These are phyloP conservation scores for Stereum hirsutum DNA, from an alignment of 1,284 basidiomycete genomes.

Conservation along the genomic window DNA sequence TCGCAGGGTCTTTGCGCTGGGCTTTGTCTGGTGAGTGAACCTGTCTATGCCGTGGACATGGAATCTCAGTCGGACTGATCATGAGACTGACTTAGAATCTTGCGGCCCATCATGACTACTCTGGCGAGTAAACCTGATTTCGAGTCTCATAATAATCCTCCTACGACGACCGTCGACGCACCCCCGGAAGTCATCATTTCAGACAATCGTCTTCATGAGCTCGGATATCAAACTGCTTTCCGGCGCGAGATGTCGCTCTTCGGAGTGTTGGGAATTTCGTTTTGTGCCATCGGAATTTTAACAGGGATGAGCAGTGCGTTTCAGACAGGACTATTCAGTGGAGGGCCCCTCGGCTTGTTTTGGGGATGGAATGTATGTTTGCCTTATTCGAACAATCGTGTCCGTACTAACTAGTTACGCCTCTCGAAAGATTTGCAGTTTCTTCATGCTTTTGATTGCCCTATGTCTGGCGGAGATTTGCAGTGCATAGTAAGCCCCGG, in stretches of 20 bases:
- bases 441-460: constrained; percentile 53
- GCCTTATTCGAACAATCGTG: background rate
- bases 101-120: too few species aligned
- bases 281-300: constrained; percentile 51
- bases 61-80: too few species aligned
- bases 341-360: constrained; percentile 49
- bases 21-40: too few species aligned
- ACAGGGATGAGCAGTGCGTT: constrained; percentile 43
- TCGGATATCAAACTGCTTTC: constrained; percentile 48
- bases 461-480: constrained; percentile 51
- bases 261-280: constrained; percentile 52
- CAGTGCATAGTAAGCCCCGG: constrained; percentile 40
- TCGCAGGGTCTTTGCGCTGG: too few species aligned
- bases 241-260: constrained; percentile 50
- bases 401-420: background rate
- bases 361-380: constrained; percentile 56
- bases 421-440: constrained; percentile 36
- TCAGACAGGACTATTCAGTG: constrained; percentile 50
- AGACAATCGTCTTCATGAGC: constrained; percentile 38
- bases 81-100: too few species aligned
- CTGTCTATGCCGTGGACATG: too few species aligned
- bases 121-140: too few species aligned
- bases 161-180: too few species aligned
- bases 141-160: too few species aligned
- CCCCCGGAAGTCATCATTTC: too few species aligned